These are phyloP conservation scores for Solanum arcanum DNA, from an alignment of 257 asterid species.

Conservation along the genomic window DNA sequence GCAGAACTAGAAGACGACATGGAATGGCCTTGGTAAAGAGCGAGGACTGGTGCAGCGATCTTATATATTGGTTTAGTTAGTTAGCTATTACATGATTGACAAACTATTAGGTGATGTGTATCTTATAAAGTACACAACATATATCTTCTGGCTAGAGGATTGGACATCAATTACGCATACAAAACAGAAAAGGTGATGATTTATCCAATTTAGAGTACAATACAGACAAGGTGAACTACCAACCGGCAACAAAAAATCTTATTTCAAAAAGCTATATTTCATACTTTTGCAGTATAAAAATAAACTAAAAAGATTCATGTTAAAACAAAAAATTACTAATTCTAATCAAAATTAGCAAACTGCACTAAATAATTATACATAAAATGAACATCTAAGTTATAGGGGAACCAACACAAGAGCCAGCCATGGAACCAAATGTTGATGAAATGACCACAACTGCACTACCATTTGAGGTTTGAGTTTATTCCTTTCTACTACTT, in stretches of 20 bases:
- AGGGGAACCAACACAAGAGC: background rate
- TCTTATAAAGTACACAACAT: no score
- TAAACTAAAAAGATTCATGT: background rate
- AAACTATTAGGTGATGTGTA: no score
- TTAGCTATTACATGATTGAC: background rate
- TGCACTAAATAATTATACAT: background rate
- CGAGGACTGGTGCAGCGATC: background rate
- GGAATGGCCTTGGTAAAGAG: background rate
- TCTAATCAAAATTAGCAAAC: background rate
- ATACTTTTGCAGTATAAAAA: background rate
- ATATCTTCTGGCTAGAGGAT: no score
- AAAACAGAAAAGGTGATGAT: no score
- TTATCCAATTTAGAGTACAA: background rate
- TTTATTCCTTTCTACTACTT: background rate
- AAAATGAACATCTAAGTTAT: background rate
- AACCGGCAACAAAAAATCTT: background rate
- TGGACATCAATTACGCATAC: no score
- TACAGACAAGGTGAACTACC: background rate
- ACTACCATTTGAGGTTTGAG: background rate
- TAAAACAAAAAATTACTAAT: background rate
- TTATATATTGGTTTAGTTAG: background rate
- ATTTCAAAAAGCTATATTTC: background rate
- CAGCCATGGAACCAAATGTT: background rate
- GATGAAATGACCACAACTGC: background rate
- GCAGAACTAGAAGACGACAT: background rate